phyloP scores from a whole-genome alignment of 768 basidiomycete species.

The Lactarius hatsudake region DNA sequence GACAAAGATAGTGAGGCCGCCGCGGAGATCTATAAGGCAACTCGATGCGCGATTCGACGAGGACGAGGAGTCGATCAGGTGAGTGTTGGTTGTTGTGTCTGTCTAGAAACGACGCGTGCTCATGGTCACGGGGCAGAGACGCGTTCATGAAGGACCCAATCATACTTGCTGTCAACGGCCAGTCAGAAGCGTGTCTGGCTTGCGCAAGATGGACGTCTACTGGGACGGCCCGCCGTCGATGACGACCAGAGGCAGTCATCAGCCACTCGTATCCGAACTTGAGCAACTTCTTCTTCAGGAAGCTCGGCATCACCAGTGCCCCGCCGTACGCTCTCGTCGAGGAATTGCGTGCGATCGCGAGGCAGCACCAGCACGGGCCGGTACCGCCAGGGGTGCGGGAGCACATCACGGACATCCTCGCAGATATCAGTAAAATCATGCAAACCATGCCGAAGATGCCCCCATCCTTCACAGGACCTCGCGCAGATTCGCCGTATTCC shows the following conservation, averaged over 20 bases:
- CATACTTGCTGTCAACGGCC: conserved; percentile 17
- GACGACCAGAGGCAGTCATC: conserved; percentile 26
- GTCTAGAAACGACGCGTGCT: neutral
- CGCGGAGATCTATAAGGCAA: conserved; percentile 26
- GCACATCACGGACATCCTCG: conserved; percentile 24
- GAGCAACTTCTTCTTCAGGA: conserved; percentile 25
- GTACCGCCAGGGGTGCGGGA: conserved; percentile 4
- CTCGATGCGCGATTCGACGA: conserved; percentile 31
- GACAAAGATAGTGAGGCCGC: conserved; percentile 12
- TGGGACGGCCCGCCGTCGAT: conserved; percentile 29
- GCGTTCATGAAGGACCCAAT: conserved; percentile 24
- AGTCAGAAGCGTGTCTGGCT: conserved; percentile 20
- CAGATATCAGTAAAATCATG: conserved; percentile 20
- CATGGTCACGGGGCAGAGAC: neutral
- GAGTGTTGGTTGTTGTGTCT: neutral
- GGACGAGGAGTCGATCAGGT: conserved; percentile 28
- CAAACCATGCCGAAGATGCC: neutral
- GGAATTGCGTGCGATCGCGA: conserved; percentile 22
- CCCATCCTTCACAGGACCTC: conserved; percentile 13
- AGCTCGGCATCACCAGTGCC: conserved; percentile 23
- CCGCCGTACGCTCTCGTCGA: conserved; percentile 25
- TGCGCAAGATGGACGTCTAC: conserved; percentile 21
- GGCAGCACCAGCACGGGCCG: neutral
- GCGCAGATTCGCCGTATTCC: conserved; percentile 19
- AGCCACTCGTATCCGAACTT: conserved; percentile 21